Conservation (phyloP, 75 land plant species). For the Pinus taeda region DNA sequence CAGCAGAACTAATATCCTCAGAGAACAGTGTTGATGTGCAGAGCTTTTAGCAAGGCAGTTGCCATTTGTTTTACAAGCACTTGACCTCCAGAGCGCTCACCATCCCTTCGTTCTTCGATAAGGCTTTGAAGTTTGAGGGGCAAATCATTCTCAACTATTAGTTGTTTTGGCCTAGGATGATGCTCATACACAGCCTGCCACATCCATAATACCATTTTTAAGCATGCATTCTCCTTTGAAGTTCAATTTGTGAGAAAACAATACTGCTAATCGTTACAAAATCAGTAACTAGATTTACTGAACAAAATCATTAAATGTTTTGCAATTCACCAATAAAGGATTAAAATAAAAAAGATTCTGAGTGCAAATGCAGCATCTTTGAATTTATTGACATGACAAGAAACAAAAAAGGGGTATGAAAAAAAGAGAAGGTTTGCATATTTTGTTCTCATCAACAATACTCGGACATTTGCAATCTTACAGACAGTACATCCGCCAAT, state of each 20-base stretch:
- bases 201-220: neutral
- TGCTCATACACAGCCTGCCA: slow-evolving; percentile 98
- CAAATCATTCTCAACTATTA: slow-evolving; percentile 95
- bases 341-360: neutral
- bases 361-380: neutral
- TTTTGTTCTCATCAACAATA: neutral
- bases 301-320: neutral
- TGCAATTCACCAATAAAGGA: neutral
- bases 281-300: neutral
- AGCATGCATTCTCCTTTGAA: neutral
- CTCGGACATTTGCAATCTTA: neutral
- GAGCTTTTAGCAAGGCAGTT: slow-evolving; percentile 83
- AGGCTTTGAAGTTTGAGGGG: slow-evolving; percentile 87
- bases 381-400: neutral
- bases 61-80: slow-evolving; percentile 99
- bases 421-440: neutral
- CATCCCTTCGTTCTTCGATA: slow-evolving; percentile 91
- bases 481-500: neutral
- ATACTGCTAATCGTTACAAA: neutral
- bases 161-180: slow-evolving; percentile 95
- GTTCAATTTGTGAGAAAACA: neutral
- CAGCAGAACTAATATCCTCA: too few species aligned
- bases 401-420: neutral
- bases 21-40: slow-evolving; percentile 94
- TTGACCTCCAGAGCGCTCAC: slow-evolving; percentile 89